Base-by-base conservation (phyloP, 306 rosid species). In the Pterocarpus santalinus region DNA sequence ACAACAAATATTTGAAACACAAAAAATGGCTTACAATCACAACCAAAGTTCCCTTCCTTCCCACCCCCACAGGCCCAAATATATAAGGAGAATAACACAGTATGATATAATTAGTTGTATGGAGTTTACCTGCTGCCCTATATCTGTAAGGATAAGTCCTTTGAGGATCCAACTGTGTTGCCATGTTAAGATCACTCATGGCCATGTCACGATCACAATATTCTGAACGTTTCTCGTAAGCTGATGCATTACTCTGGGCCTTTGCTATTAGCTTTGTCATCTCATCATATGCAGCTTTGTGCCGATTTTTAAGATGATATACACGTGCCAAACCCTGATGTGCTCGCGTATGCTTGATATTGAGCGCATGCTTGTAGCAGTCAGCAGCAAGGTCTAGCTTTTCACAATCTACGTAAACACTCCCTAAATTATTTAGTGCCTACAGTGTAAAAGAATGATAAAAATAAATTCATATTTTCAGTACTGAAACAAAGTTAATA, bases 151-250 rank as follows among this genome's bases (percentile, higher is more conserved):
- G 98, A 82, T 94, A 94, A 43, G 97, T 94, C 86, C 98, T 88
- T 71, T 90, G 69, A 70, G 98, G 98, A 83, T 94, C 98, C 80
- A 94, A 85, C 64, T 87, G 87, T 47, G 98, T 84, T 34, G 95
- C 97, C 91, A 79, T 92, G 53, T 75, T 78, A 53, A 94, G 94
- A 87, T 94, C 98, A 52, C 88, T 92, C 88, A 81, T 94, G 74
- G 98, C 98, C 98, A 92, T 94, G 85, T 94, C 95, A 69, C 98
- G 94, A 64, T 92, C 97, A 86, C 98, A 90, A 78, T 94, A 94
- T 86, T 94, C 98, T 38, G 98, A 92, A 43, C 98, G 97, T 82
- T 94, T 94, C 80, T 94, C 98, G 65, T 84, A 94, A 80, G 98
- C 98, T 11, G 98, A 94, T 75, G 98, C 94, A 76, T 90, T 94